A percentile compares a stretch with the other conserved stretches of the same genome.
These are phyloP conservation scores for Rosa hybrid DNA, from an alignment of 331 rosid genomes.

Conservation along the genomic window DNA sequence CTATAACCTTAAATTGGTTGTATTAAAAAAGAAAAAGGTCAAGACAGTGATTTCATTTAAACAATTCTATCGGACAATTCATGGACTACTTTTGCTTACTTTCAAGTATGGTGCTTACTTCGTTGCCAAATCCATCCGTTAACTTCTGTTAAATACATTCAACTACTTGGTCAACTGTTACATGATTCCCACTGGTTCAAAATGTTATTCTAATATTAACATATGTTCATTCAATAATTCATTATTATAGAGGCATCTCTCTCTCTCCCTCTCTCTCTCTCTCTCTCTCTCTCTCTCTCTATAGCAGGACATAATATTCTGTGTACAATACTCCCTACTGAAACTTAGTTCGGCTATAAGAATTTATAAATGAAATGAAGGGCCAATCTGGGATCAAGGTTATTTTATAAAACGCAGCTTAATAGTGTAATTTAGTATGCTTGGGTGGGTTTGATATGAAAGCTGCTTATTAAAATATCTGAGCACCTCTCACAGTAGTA, in stretches of 20 bases:
- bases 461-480: background rate
- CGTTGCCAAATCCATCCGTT: background rate
- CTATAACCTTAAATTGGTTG: background rate
- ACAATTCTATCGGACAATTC: background rate
- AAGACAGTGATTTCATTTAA: slow-evolving; percentile 19
- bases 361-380: no score
- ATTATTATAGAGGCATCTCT: background rate
- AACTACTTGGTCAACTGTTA: background rate
- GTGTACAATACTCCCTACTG: no score
- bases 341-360: no score
- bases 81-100: background rate
- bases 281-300: background rate
- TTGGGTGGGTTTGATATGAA: background rate
- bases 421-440: no score
- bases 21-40: slow-evolving; percentile 12
- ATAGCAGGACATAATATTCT: no score
- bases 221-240: background rate
- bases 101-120: background rate
- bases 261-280: background rate
- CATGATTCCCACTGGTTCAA: background rate
- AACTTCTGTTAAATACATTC: background rate
- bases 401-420: no score
- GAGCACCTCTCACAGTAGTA: background rate
- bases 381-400: no score
- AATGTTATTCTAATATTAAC: background rate